Base-by-base conservation (phyloP, 2,329 filamentous ascomycete species). In the Thermomyces lanuginosus region DNA sequence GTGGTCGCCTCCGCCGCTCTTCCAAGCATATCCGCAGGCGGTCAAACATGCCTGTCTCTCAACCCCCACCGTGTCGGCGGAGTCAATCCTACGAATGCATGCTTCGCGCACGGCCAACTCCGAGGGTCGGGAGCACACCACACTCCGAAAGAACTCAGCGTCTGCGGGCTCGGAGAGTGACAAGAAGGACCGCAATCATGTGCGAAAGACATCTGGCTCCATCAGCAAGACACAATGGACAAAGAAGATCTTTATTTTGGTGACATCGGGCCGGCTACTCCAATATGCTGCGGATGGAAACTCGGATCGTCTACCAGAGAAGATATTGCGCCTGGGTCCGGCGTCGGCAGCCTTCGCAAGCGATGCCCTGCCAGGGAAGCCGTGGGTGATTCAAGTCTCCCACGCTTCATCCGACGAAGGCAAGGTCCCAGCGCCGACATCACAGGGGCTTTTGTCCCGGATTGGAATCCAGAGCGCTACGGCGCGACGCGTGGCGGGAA, bases 21-120 rank as follows among this genome's bases (percentile, higher is more conserved):
- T 84, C 48, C 78, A 92, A 48, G 82, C 80, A 8, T 92, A 83
- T 46, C 76, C 80, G 0, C 83, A 92, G 50, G 72, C 81, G 2
- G 66, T 81, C 38, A 83, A 78, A 43, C 70, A 89, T 48, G 72
- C 70, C 7, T 71, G 66, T 9, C 59, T 92, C 3, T 66, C 73
- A 14, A 66, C 76, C 9, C 75, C 76, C 19, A 68, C 65, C 2
- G 53, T 76, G 7, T 69, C 76, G 1, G 66, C 76, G 2, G 83
- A 91, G 34, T 54, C 66, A 1, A 67, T 89, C 24, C 48, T 82
- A 26, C 69, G 75, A 33, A 54, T 68, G 36, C 63, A 52, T 24
- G 42, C 43, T 10, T 45, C 46, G 6, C 43, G 38, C 13, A 39
- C 25, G 30, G 25, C 17, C 27, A 28, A 5, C 21, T 21, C 4